Evolutionary conservation across 331 rosid genomes (phyloP), one percentile per base, ranked within the genome.

Genomic region (Quercus lobata): DNA sequence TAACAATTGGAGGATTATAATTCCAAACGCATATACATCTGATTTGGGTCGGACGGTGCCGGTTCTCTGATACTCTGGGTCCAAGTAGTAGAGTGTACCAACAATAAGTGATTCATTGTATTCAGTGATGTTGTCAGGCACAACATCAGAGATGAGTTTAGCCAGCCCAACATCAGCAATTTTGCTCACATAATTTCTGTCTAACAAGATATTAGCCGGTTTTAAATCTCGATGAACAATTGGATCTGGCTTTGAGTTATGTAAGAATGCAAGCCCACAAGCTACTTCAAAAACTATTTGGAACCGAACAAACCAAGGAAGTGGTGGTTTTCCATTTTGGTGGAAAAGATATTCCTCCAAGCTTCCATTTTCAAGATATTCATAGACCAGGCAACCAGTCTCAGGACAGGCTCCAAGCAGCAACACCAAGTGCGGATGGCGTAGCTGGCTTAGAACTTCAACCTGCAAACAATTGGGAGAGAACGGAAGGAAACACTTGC

Each of bases 401-500:
- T 95, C 98, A 4, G 98, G 97, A 82, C 99, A 95, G 52, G 98
- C 99, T 84, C 99, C 99, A 27, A 95, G 93, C 75, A 95, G 90
- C 86, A 95, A 83, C 79, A 95, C 94, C 81, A 93, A 78, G 72
- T 93, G 83, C 17, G 98, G 99, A 88, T 95, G 99, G 72, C 85
- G 98, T 74, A 95, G 88, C 89, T 90, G 96, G 82, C 97, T 91
- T 62, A 95, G 96, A 88, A 95, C 80, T 94, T 95, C 96, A 72
- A 93, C 89, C 99, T 95, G 86, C 74, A 86, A 68, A 75, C 75
- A 80, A 73, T 83, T 16, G 61, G 61, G 58, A 78, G 77, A 80
- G 60, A 71, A 78, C 54, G 34, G 37, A 41, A 79, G 76, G 78
- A 74, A 70, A 55, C 5, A 49, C 53, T 72, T 78, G 8, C 46